Percentiles rank a stretch among this genome's conserved stretches.
Conservation (phyloP, 1,284 basidiomycete species). For the Sphaerobolus stellatus region DNA sequence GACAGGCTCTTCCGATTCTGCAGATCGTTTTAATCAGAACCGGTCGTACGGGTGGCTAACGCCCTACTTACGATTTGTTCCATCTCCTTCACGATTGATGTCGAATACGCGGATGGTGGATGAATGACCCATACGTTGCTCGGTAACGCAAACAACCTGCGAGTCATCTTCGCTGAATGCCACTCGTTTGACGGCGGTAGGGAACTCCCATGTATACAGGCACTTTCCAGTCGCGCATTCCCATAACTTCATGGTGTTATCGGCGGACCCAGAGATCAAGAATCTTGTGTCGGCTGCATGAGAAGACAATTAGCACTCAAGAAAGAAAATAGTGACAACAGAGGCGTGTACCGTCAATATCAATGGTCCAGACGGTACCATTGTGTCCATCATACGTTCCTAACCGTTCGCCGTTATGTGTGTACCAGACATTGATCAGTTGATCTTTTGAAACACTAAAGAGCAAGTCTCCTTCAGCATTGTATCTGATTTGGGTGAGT, state of each 20-base stretch:
- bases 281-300: slow-evolving; percentile 76
- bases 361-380: slow-evolving; percentile 95
- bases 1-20: slow-evolving; percentile 75
- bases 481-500: slow-evolving; percentile 96
- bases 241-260: slow-evolving; percentile 94
- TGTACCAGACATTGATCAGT: slow-evolving; percentile 95
- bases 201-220: slow-evolving; percentile 94
- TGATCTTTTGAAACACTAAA: slow-evolving; percentile 97
- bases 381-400: slow-evolving; percentile 98
- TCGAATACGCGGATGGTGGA: slow-evolving; percentile 87
- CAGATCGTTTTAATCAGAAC: neutral
- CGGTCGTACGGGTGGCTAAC: slow-evolving; percentile 2
- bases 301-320: neutral
- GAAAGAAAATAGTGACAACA: neutral
- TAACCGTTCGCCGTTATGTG: slow-evolving; percentile 97
- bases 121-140: slow-evolving; percentile 93
- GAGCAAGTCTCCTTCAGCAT: slow-evolving; percentile 92
- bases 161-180: slow-evolving; percentile 87
- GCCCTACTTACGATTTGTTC: slow-evolving; percentile 62
- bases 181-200: slow-evolving; percentile 95
- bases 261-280: slow-evolving; percentile 85
- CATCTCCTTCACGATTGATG: slow-evolving; percentile 80
- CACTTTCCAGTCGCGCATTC: slow-evolving; percentile 88
- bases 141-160: slow-evolving; percentile 89
- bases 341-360: slow-evolving; percentile 82